Percentiles rank a stretch among this genome's conserved stretches.
phyloP scores from a whole-genome alignment of 2,329 filamentous ascomycete species.

The Fusarium chuoi region DNA sequence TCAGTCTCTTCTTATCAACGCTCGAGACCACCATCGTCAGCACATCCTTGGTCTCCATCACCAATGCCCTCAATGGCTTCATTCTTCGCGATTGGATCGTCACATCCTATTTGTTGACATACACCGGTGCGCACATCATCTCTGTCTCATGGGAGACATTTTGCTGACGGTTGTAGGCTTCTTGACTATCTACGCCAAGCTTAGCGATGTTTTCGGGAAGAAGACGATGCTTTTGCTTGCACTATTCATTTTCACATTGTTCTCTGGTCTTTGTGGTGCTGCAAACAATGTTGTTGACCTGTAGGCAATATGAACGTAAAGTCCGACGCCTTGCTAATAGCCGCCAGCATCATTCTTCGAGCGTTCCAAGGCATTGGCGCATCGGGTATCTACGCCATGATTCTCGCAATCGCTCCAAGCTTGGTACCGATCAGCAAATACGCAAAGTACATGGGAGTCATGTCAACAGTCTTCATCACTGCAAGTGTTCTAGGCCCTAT shows the following conservation, averaged over 20 bases:
- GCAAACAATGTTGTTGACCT: conserved; percentile 2
- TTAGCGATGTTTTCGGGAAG: conserved; percentile 9
- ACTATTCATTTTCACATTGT: not conserved
- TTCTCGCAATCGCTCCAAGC: not conserved
- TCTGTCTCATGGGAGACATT: fast-evolving
- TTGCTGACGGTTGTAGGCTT: not conserved
- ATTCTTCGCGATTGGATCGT: conserved; percentile 15
- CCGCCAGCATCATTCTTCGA: not conserved
- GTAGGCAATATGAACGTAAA: not conserved
- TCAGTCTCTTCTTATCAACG: conserved; percentile 1
- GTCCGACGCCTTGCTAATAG: fast-evolving
- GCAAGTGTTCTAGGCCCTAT: conserved; percentile 6
- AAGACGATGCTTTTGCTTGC: conserved; percentile 12
- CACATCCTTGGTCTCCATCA: conserved; percentile 9
- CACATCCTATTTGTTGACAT: conserved; percentile 10
- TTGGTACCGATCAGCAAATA: not conserved
- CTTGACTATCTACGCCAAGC: conserved; percentile 1
- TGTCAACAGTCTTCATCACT: conserved; percentile 10
- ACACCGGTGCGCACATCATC: not conserved
- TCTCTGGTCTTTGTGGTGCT: conserved; percentile 10
- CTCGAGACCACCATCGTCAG: conserved; percentile 9
- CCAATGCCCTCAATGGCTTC: conserved; percentile 3
- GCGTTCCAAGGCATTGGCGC: conserved; percentile 4
- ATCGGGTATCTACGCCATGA: conserved; percentile 4
- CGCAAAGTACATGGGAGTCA: conserved; percentile 3